Evolutionary conservation across 225 moss, liverwort and hornwort species (phyloP), one percentile per base, ranked within the genome.

Genomic region (Pleurozium schreberi): DNA sequence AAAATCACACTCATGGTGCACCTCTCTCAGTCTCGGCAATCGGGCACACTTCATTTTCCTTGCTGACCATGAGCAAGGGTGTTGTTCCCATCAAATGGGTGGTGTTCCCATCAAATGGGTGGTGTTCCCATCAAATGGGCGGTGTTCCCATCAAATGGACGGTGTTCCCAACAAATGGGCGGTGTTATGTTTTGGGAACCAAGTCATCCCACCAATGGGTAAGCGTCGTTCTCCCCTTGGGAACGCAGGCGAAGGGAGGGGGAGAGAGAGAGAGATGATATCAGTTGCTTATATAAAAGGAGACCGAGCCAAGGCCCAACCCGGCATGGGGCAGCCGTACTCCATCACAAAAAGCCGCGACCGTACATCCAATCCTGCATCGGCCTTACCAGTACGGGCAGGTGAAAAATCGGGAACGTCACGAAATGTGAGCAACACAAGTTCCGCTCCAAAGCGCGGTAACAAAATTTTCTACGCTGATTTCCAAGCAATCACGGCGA

Each of bases 1-100:
- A 1, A 88, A 88, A 82, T 77, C 92, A 89, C 87, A 85, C 92
- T 69, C 85, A 77, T 85, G 77, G 90, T 88, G 90, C 64, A 63
- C 18, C 2, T 4, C 81, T 20, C 59, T 45, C 16, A 5, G 63
- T 20, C 59, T 45, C 16, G 7, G 63, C 63, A 31, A 63, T 14
- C 6, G 47, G 23, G 63, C 15, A 0, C 55, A 27, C 55, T 82
- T 85, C 81, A 12, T 55, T 88, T 88, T 82, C 85, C 76, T 82
- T 69, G 77, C 82, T 85, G 77, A 75, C 69, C 22, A n/a, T 28
- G 77, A 82, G 34, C 68, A 27, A 58, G 49, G 33, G 18, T 20
- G 14, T 42, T 26, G 73, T 73, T 50, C 33, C 49, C 34, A 22
- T 40, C 49, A 42, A 84, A 57, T 79, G 38, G 25, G 25, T 3